Evolutionary conservation across 352 stramenopile genomes (phyloP), one percentile per base, ranked within the genome.

Genomic region (Phytopythium montanum): DNA sequence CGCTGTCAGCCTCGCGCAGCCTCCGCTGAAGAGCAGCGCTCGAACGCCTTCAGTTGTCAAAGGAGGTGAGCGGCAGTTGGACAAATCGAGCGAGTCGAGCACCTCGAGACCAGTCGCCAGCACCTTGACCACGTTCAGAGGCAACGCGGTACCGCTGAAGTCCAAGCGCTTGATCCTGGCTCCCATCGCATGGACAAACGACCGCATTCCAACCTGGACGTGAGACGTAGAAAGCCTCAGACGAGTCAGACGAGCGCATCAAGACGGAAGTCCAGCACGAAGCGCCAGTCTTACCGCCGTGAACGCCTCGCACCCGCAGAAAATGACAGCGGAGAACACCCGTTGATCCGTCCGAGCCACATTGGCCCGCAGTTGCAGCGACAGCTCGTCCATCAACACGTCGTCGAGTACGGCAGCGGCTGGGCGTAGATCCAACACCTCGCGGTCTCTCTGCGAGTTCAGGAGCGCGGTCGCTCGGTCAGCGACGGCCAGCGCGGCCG

Each of bases 21-120:
- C 89, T 59, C 81, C 89, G 57, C 84, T 92, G 1, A 75, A 83
- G n/a, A 92, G 79, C 48, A 94, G 88, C 48, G 78, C 79, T 23
- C 75, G 81, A 23, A 92, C 57, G 23, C 68, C 65, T 45, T 91
- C 81, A 48, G 70, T 79, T 23, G 73, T 68, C 26, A 94, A 69
- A 41, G 69, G 64, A 18, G 68, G 68, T 6, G 36, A 59, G 1
- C 34, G 51, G 39, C 79, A 93, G 26, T 46, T 75, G 28, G 83
- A 89, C 53, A 91, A 83, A 41, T 91, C 66, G 10, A 91, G 61
- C 9, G 31, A 45, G 12, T 90, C 76, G 2, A 93, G 67, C 25
- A 55, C 55, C 26, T 87, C 70, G 49, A 93, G 85, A 7, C 79
- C 68, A 2, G 83, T 86, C 5, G 79, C 77, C 52, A 93, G 68